Base-by-base conservation (phyloP, 139 green algal species). In the Coccomyxa sp. region DNA sequence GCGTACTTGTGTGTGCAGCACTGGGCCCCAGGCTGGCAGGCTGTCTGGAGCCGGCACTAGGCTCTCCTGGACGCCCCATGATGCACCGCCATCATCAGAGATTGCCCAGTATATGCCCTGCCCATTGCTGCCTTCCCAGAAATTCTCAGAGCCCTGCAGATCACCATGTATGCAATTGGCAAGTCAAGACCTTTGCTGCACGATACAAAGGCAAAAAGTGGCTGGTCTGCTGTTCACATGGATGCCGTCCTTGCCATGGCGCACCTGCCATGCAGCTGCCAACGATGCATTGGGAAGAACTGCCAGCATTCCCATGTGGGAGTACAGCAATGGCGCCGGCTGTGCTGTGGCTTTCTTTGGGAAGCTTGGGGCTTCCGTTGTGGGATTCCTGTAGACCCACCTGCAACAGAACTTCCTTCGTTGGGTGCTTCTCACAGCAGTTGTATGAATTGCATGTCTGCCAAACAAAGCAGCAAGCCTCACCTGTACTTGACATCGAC, bases 221-320 rank as follows among this genome's bases (percentile, higher is more conserved):
- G n/a, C n/a, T n/a, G n/a, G n/a, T n/a, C n/a, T n/a, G n/a, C n/a
- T n/a, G n/a, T 68, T 33, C 6, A 37, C 27, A 68, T 27, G 12
- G 72, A 35, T 36, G 2, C 41, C 14, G 1, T 50, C 2, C 18
- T 24, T 68, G 38, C 39, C 27, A 38, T 39, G 27, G 38, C 29
- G 8, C 55, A 74, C 75, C 75, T 80, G 75, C 75, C 68, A 74
- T 0, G 68, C 35, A 34, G 58, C 39, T 54, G 75, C 75, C 14
- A 80, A 55, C 18, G 35, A 40, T 34, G 27, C 37, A 39, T 80
- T 80, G 55, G 75, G 55, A 36, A 80, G 75, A 9, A 73, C 0
- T 38, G 55, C n/a, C 8, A 74, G 55, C 75, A 80, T 80, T 6
- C 35, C 75, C 75, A 80, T 80, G 75, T 80, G 75, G 27, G 55